Conservation (phyloP, 108 stramenopile species). For the Discostella stelligeroides region DNA sequence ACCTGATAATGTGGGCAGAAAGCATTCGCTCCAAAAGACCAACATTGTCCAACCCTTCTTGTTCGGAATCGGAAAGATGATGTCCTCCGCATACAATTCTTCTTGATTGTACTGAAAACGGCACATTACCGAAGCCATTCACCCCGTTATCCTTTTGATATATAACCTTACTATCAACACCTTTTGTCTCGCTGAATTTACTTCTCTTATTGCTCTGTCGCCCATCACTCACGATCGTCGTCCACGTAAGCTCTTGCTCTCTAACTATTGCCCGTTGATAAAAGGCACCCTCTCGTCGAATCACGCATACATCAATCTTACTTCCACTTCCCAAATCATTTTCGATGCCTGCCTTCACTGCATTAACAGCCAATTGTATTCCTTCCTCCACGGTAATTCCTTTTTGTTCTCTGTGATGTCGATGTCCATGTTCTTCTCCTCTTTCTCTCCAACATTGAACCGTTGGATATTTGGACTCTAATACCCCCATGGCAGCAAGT, state of each 20-base stretch:
- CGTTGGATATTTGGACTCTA: slow-evolving; percentile 66
- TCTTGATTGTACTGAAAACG: slow-evolving; percentile 61
- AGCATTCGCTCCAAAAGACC: too few species aligned
- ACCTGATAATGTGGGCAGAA: too few species aligned
- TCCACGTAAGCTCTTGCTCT: slow-evolving; percentile 39
- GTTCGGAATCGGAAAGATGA: background rate
- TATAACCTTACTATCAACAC: background rate
- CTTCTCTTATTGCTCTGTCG: background rate
- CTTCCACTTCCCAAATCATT: too few species aligned
- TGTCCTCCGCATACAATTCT: slow-evolving; percentile 39
- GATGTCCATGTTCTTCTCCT: background rate
- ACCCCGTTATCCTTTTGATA: slow-evolving; percentile 34
- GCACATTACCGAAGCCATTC: slow-evolving; percentile 84
- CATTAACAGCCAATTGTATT: too few species aligned
- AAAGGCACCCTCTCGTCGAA: slow-evolving; percentile 25
- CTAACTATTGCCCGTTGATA: slow-evolving; percentile 40
- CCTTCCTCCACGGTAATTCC: too few species aligned
- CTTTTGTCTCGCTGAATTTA: background rate
- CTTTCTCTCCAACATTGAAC: too few species aligned
- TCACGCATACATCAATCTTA: slow-evolving; percentile 38
- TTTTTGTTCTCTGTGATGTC: too few species aligned
- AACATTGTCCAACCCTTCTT: too few species aligned
- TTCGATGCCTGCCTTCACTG: too few species aligned
- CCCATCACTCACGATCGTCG: background rate
- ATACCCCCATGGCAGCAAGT: slow-evolving; percentile 76